These are phyloP conservation scores for Curvularia sp. DNA, from an alignment of 2,329 filamentous ascomycete genomes.

Conservation along the genomic window DNA sequence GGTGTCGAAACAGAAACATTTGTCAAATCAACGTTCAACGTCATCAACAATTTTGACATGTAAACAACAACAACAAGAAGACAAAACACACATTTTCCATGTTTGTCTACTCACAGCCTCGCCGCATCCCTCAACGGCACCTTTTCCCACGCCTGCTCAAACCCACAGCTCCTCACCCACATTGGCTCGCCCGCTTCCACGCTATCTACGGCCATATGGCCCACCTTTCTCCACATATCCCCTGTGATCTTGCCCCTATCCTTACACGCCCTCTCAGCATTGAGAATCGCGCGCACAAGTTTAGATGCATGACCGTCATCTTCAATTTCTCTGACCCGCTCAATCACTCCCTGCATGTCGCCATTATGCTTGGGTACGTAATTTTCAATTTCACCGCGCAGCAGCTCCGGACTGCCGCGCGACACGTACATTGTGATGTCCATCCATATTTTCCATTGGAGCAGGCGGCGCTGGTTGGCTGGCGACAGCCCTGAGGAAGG, in stretches of 20 bases:
- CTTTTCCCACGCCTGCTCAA: conserved; percentile 69
- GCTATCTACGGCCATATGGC: conserved; percentile 68
- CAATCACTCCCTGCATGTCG: conserved; percentile 56
- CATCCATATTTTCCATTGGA: conserved; percentile 82
- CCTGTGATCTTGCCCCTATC: conserved; percentile 61
- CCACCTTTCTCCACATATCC: conserved; percentile 62
- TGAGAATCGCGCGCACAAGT: conserved; percentile 70
- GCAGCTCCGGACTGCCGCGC: conserved; percentile 67
- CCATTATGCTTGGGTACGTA: conserved; percentile 59
- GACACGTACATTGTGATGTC: conserved; percentile 79
- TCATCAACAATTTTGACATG: not conserved
- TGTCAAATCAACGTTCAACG: not conserved
- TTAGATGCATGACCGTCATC: conserved; percentile 89
- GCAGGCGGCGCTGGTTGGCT: conserved; percentile 69
- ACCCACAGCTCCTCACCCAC: conserved; percentile 70
- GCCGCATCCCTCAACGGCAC: conserved; percentile 39
- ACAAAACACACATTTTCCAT: not conserved
- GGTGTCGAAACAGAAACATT: not conserved
- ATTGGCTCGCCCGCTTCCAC: conserved; percentile 60
- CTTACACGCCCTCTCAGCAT: conserved; percentile 64
- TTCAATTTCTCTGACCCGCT: conserved; percentile 54
- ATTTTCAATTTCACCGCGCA: conserved; percentile 63
- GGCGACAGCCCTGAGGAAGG: conserved; percentile 65
- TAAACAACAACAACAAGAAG: not conserved
- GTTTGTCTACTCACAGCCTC: conserved; percentile 24